Base-by-base conservation (phyloP, 768 basidiomycete species). In the Mycena rebaudengoi region DNA sequence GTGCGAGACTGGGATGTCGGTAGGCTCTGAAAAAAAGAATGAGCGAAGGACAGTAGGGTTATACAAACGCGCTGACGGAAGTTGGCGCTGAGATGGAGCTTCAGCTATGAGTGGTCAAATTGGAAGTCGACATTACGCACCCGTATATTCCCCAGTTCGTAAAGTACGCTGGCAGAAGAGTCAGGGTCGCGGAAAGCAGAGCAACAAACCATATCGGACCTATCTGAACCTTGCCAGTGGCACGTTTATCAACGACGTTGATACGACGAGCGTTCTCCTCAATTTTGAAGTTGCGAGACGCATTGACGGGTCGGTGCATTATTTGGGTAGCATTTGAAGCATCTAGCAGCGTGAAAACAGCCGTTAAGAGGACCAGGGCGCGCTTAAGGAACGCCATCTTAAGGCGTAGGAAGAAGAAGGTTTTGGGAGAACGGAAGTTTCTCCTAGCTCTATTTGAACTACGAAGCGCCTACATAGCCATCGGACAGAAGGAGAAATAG, bases 111-210 rank as follows among this genome's bases (percentile, higher is more conserved):
- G n/a, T n/a, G n/a, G n/a, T n/a, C n/a, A n/a, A n/a, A n/a, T n/a
- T n/a, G n/a, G n/a, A n/a, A n/a, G n/a, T 50, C 18, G 32, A 50
- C 2, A 6, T 8, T 23, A 23, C 49, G 32, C 20, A 53, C 35
- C 52, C 53, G 69, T 89, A 90, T 53, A 89, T 88, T 12, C 85
- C 87, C 87, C 86, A 88, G 73, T 87, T 87, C 0, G 85, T 85
- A 71, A 86, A 88, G 71, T 88, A 88, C 2, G 80, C 86, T 58
- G 67, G 7, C 26, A 63, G 32, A 72, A 73, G 18, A 70, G n/a
- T n/a, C n/a, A n/a, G n/a, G n/a, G n/a, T n/a, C 2, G n/a, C 7
- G 14, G 10, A 46, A 14, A 29, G 18, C 1, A 7, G 23, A 2
- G n/a, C 18, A 23, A 25, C 11, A 20, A 50, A 58, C 50, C n/a